Evolutionary conservation across 2,329 filamentous ascomycete species (phyloP).

Genomic region (Verticillium alfalfae): DNA sequence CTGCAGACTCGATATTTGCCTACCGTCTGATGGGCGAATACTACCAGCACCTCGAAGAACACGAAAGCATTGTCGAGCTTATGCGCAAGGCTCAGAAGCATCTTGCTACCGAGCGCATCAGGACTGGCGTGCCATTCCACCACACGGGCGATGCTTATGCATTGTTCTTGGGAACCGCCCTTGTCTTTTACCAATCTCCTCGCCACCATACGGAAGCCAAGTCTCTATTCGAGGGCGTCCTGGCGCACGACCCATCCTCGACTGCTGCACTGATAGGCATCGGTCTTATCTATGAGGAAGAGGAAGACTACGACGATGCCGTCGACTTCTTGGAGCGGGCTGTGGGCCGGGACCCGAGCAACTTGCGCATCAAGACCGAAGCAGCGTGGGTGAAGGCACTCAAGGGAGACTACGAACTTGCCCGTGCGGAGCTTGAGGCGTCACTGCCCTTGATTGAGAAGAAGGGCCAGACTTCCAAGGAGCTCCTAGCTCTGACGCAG

Average conservation of each 20-base stretch:
- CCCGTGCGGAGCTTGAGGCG: constrained; percentile 63
- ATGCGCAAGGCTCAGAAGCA: constrained; percentile 68
- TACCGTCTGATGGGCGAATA: constrained; percentile 80
- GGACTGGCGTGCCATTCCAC: constrained; percentile 63
- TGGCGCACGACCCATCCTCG: constrained; percentile 68
- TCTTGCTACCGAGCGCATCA: constrained; percentile 52
- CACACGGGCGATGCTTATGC: constrained; percentile 71
- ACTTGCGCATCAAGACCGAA: constrained; percentile 77
- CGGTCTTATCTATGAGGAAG: constrained; percentile 87
- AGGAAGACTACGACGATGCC: constrained; percentile 80
- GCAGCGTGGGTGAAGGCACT: constrained; percentile 89
- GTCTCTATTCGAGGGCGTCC: constrained; percentile 74
- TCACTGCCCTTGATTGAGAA: constrained; percentile 64
- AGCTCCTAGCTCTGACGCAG: constrained; percentile 78
- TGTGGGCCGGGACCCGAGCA: constrained; percentile 63
- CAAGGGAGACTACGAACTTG: constrained; percentile 66
- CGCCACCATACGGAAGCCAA: constrained; percentile 87
- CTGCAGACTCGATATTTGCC: constrained; percentile 68
- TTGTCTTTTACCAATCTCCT: constrained; percentile 87
- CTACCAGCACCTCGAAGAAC: constrained; percentile 79
- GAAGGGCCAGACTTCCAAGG: constrained; percentile 51
- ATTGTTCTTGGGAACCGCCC: constrained; percentile 74
- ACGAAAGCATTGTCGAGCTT: constrained; percentile 73
- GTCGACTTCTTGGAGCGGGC: constrained; percentile 76
- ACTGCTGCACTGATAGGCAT: constrained; percentile 83